phyloP scores from a whole-genome alignment of 1,139 yeast species.

The Scheffersomyces illinoinensis region DNA sequence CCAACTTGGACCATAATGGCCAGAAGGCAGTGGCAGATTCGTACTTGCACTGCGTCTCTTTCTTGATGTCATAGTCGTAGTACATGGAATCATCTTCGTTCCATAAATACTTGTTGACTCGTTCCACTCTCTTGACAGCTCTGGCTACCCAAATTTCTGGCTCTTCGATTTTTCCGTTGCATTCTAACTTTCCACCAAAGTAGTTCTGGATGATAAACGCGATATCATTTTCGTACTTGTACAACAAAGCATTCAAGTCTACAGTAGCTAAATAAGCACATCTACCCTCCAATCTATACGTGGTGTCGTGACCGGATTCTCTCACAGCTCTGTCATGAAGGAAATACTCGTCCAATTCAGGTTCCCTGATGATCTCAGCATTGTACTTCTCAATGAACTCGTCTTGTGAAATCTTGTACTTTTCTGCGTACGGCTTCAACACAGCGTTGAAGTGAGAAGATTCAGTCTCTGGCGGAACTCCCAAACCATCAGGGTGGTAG shows the following conservation, averaged over 20 bases:
- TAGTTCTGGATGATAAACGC: conserved; percentile 59
- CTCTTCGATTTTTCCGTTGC: conserved; percentile 43
- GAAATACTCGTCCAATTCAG: conserved; percentile 83
- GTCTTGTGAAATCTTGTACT: conserved; percentile 59
- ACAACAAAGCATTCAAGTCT: conserved; percentile 81
- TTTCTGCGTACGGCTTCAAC: conserved; percentile 66
- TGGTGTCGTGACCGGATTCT: conserved; percentile 96
- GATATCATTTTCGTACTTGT: conserved; percentile 89
- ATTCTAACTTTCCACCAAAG: conserved; percentile 51
- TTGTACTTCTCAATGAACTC: conserved; percentile 77
- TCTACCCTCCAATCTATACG: conserved; percentile 84
- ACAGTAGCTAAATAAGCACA: conserved; percentile 91
- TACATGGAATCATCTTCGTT: conserved; percentile 75
- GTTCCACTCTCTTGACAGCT: conserved; percentile 55
- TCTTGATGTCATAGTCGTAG: conserved; percentile 79
- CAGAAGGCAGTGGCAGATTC: conserved; percentile 92
- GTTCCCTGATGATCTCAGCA: conserved; percentile 63
- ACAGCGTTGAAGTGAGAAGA: conserved; percentile 81
- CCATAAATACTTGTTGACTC: conserved; percentile 79
- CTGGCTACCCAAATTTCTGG: conserved; percentile 60
- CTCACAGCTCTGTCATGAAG: conserved; percentile 93
- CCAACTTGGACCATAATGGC: conserved; percentile 86
- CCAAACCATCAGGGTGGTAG: conserved; percentile 86
- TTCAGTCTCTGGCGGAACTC: conserved; percentile 97
- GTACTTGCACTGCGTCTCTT: conserved; percentile 57